phyloP scores from a whole-genome alignment of 257 asterid species.

The Vinca minor region DNA sequence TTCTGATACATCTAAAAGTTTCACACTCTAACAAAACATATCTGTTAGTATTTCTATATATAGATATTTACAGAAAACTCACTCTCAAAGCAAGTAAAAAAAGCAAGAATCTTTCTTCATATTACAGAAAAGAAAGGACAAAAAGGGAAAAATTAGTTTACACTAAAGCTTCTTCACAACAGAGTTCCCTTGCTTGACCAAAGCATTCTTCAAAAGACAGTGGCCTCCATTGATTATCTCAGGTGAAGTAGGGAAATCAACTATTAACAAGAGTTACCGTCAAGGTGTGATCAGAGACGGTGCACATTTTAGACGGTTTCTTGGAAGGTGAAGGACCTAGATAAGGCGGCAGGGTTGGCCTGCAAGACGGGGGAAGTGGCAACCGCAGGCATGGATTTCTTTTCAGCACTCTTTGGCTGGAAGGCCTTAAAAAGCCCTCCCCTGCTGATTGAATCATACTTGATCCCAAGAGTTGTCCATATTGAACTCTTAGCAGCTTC shows the following conservation, averaged over 20 bases:
- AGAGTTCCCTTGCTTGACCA: not conserved
- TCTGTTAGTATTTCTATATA: constrained; percentile 22
- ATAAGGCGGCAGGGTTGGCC: constrained; percentile 80
- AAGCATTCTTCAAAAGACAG: constrained; percentile 8
- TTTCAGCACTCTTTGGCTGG: constrained; percentile 40
- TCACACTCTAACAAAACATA: constrained; percentile 12
- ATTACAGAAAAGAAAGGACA: constrained; percentile 17
- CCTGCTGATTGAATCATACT: constrained; percentile 35
- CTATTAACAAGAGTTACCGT: constrained; percentile 1
- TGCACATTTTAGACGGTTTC: constrained; percentile 32
- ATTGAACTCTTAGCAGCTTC: constrained; percentile 86
- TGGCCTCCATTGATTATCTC: not conserved
- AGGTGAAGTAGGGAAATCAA: not conserved
- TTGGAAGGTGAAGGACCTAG: constrained; percentile 60
- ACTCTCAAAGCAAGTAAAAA: constrained; percentile 18
- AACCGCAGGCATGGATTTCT: constrained; percentile 19
- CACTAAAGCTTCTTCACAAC: constrained; percentile 14
- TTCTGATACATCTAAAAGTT: constrained; percentile 11
- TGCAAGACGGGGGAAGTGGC: constrained; percentile 31
- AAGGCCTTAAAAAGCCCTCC: constrained; percentile 57
- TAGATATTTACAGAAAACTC: constrained; percentile 32
- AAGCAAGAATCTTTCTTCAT: constrained; percentile 19
- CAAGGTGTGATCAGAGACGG: not conserved
- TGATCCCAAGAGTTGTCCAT: constrained; percentile 78
- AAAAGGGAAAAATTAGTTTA: constrained; percentile 3